A percentile compares a stretch with the other conserved stretches of the same genome.
These are phyloP conservation scores for Ballota nigra DNA, from an alignment of 257 asterid genomes.

Conservation along the genomic window DNA sequence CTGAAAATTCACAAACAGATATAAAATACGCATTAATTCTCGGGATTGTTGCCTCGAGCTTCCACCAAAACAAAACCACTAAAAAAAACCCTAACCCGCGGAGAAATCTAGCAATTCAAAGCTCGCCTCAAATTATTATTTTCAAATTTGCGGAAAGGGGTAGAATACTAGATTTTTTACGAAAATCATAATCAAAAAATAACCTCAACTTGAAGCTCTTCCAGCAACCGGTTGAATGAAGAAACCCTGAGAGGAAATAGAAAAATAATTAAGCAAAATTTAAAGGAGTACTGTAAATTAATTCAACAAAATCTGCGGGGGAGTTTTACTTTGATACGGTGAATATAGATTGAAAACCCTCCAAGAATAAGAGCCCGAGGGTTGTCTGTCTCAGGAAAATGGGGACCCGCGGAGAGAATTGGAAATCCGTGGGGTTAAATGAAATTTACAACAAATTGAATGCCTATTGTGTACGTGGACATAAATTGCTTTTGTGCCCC, in stretches of 20 bases:
- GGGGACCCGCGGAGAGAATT: constrained; percentile 13
- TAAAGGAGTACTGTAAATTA: not conserved
- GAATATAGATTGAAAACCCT: constrained; percentile 26
- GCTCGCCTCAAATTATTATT: not conserved
- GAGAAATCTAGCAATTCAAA: constrained; percentile 9
- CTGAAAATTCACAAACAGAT: not conserved
- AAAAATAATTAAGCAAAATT: not conserved
- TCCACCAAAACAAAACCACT: not conserved
- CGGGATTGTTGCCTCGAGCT: constrained; percentile 12
- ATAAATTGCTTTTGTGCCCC: not conserved
- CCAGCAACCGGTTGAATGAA: constrained; percentile 14
- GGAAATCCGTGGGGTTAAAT: constrained; percentile 10
- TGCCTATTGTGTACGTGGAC: not conserved
- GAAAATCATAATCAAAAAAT: constrained; percentile 14
- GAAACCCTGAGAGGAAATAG: constrained; percentile 14
- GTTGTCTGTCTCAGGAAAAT: constrained; percentile 22
- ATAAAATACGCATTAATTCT: not conserved
- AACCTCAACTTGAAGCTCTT: constrained; percentile 25
- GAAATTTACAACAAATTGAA: not conserved
- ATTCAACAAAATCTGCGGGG: constrained; percentile 1
- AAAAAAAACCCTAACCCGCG: not conserved
- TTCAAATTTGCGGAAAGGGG: not conserved
- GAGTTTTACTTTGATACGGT: constrained; percentile 23
- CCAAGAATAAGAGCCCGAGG: constrained; percentile 10
- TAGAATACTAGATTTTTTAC: not conserved